These are phyloP conservation scores for Daldinia eschscholtzii DNA, from an alignment of 2,329 filamentous ascomycete species.

Conservation along the genomic window DNA sequence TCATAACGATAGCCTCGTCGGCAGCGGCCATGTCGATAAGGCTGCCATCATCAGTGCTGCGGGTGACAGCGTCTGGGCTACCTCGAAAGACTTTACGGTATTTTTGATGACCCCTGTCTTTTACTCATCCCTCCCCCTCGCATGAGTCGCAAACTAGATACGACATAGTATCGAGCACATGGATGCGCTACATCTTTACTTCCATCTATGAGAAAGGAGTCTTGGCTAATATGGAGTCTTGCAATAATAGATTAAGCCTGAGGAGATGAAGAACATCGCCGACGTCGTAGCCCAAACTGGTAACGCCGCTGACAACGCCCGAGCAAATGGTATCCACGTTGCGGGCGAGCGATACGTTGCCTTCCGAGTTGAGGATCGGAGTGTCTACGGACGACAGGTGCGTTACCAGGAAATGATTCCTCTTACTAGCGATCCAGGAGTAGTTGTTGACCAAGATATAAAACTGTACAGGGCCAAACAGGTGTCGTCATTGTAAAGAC, in stretches of 20 bases:
- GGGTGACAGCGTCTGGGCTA: constrained; percentile 85
- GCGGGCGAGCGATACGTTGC: constrained; percentile 83
- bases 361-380: constrained; percentile 80
- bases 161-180: constrained; percentile 13
- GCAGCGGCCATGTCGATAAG: constrained; percentile 82
- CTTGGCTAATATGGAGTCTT: constrained; percentile 16
- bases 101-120: constrained; percentile 37
- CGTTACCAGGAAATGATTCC: constrained; percentile 43
- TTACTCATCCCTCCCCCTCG: constrained; percentile 13
- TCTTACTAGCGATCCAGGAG: not conserved
- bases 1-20: constrained; percentile 74
- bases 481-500: constrained; percentile 90
- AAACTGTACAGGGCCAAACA: constrained; percentile 71
- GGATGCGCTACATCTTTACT: not conserved
- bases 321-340: constrained; percentile 79
- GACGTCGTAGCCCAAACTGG: constrained; percentile 62
- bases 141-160: constrained; percentile 17
- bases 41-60: constrained; percentile 85
- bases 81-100: constrained; percentile 79
- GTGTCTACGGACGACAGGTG: constrained; percentile 90
- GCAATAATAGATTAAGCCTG: constrained; percentile 65
- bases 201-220: not conserved
- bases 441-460: constrained; percentile 20
- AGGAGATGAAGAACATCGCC: constrained; percentile 71
- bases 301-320: constrained; percentile 73